These are phyloP conservation scores for Collybia sordida DNA, from an alignment of 768 basidiomycete species.

Conservation along the genomic window DNA sequence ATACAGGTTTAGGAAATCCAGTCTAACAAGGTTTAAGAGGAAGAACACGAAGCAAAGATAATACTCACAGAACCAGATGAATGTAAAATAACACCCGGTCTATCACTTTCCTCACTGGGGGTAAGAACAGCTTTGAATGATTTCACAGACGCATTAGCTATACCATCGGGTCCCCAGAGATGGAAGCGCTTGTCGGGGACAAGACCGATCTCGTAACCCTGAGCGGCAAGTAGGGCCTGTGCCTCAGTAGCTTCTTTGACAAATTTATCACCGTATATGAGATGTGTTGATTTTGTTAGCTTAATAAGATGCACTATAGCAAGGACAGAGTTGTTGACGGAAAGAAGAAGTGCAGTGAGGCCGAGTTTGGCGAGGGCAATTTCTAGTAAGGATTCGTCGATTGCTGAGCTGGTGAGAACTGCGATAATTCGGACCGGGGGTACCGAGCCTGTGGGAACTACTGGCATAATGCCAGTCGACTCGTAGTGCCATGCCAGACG, in stretches of 20 bases:
- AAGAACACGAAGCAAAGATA: not conserved
- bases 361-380: constrained; percentile 41
- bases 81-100: constrained; percentile 40
- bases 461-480: constrained; percentile 20
- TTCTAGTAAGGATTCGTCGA: constrained; percentile 41
- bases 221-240: constrained; percentile 19
- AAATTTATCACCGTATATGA: constrained; percentile 41
- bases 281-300: constrained; percentile 31
- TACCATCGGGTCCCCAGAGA: constrained; percentile 38
- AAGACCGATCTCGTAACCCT: constrained; percentile 18
- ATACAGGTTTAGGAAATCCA: constrained; percentile 47
- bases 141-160: constrained; percentile 21
- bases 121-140: constrained; percentile 23
- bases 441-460: constrained; percentile 15
- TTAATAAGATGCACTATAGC: constrained; percentile 43
- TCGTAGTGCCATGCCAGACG: constrained; percentile 29
- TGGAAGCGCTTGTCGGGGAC: constrained; percentile 35
- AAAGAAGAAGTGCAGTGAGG: constrained; percentile 34
- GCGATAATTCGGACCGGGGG: constrained; percentile 33
- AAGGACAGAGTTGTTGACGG: constrained; percentile 44
- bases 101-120: constrained; percentile 28
- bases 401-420: constrained; percentile 35
- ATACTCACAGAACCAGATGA: constrained; percentile 36
- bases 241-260: constrained; percentile 30
- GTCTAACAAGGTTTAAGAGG: constrained; percentile 24